Percentiles rank a stretch among this genome's conserved stretches.
Evolutionary conservation across 2,329 filamentous ascomycete genomes (phyloP).

Genomic region (Fusarium xyrophilum): DNA sequence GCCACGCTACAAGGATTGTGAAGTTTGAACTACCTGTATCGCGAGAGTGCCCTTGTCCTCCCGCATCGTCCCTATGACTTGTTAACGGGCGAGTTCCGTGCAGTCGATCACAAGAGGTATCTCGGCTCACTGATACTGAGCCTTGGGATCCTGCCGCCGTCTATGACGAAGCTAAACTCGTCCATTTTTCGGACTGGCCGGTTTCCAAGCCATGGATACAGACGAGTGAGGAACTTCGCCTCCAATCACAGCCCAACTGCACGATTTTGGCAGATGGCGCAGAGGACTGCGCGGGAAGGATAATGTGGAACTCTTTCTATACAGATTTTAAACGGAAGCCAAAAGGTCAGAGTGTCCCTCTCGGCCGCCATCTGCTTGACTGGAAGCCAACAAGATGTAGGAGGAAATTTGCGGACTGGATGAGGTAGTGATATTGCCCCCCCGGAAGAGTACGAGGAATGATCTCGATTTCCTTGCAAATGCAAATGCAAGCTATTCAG

Average conservation of each 20-base stretch:
- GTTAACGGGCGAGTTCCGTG: constrained; percentile 68
- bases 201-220: constrained; percentile 65
- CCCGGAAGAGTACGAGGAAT: not conserved
- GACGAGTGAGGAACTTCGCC: constrained; percentile 11
- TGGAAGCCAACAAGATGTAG: not conserved
- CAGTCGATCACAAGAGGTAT: constrained; percentile 55
- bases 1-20: constrained; percentile 50
- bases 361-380: not conserved
- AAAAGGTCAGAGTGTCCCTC: not conserved
- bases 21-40: constrained; percentile 70
- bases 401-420: not conserved
- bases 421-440: not conserved
- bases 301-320: constrained; percentile 50
- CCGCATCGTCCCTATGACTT: constrained; percentile 70
- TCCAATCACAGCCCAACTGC: constrained; percentile 35
- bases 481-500: not conserved
- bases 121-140: constrained; percentile 53
- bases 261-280: constrained; percentile 58
- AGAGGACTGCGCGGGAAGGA: constrained; percentile 49
- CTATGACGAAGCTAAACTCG: constrained; percentile 66
- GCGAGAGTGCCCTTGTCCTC: constrained; percentile 64
- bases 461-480: not conserved
- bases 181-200: constrained; percentile 78
- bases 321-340: constrained; percentile 52
- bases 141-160: constrained; percentile 63